These are phyloP conservation scores for Termitomyces titanicus DNA, from an alignment of 768 basidiomycete genomes.

Conservation along the genomic window DNA sequence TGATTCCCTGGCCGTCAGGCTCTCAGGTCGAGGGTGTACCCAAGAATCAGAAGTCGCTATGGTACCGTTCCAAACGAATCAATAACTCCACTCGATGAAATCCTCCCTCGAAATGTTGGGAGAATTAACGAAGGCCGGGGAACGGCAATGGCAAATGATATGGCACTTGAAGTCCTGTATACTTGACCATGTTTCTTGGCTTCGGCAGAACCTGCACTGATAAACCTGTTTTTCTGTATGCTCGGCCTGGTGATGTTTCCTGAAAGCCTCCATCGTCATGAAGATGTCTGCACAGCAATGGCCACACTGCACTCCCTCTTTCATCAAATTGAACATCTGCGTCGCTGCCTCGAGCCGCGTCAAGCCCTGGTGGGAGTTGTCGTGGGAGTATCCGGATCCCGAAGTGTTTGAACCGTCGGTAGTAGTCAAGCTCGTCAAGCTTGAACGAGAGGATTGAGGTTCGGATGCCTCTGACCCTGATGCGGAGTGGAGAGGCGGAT, in stretches of 20 bases:
- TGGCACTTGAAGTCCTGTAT: neutral
- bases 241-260: neutral
- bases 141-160: neutral
- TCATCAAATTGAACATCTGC: neutral
- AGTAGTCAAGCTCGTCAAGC: neutral
- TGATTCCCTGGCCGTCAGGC: neutral
- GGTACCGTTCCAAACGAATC: neutral
- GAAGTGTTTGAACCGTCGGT: neutral
- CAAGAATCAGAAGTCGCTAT: neutral
- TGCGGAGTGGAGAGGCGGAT: neutral
- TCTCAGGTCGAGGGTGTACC: neutral
- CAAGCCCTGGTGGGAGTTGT: neutral
- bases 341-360: neutral
- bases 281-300: neutral
- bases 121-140: neutral
- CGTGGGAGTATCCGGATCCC: neutral
- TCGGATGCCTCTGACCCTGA: neutral
- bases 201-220: neutral
- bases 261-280: neutral
- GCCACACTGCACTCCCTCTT: neutral
- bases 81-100: neutral
- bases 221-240: neutral
- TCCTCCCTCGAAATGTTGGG: neutral
- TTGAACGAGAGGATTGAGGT: neutral
- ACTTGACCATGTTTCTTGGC: neutral